These are phyloP conservation scores for Candida suzukii DNA, from an alignment of 805 yeast genomes.

Conservation along the genomic window DNA sequence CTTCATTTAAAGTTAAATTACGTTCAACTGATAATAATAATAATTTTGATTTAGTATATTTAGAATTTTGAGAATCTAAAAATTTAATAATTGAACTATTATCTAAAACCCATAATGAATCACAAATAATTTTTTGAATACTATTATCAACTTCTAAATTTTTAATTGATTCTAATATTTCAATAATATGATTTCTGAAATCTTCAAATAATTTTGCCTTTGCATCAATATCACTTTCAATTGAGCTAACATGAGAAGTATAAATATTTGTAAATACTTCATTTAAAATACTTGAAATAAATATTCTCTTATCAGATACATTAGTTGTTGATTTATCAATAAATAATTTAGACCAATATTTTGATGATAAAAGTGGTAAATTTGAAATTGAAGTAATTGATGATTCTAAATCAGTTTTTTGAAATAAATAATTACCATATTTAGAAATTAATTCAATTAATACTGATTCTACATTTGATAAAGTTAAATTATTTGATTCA, in stretches of 20 bases:
- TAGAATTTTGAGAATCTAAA: background rate
- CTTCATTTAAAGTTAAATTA: background rate
- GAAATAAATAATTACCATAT: slow-evolving; percentile 34
- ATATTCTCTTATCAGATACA: background rate
- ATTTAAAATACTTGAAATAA: slow-evolving; percentile 18
- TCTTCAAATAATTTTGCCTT: background rate
- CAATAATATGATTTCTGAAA: background rate
- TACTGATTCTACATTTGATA: slow-evolving; percentile 17
- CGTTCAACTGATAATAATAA: background rate
- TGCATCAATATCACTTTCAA: background rate
- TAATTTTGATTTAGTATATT: no score
- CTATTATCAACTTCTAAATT: background rate
- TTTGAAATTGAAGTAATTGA: slow-evolving; percentile 2
- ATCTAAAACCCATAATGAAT: slow-evolving; percentile 16
- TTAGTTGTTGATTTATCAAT: slow-evolving; percentile 1
- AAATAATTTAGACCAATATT: slow-evolving; percentile 19
- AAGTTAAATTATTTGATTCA: slow-evolving; percentile 12
- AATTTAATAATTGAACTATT: slow-evolving; percentile 3
- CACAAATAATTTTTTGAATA: slow-evolving; percentile 5
- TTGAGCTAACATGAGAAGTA: no score
- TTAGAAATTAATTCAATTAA: slow-evolving; percentile 34
- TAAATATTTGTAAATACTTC: slow-evolving; percentile 14
- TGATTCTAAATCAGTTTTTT: slow-evolving; percentile 5
- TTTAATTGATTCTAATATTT: background rate
- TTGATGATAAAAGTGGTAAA: slow-evolving; percentile 10